Conservation (phyloP, 2,329 filamentous ascomycete genomes). For the Penicillium sp. region DNA sequence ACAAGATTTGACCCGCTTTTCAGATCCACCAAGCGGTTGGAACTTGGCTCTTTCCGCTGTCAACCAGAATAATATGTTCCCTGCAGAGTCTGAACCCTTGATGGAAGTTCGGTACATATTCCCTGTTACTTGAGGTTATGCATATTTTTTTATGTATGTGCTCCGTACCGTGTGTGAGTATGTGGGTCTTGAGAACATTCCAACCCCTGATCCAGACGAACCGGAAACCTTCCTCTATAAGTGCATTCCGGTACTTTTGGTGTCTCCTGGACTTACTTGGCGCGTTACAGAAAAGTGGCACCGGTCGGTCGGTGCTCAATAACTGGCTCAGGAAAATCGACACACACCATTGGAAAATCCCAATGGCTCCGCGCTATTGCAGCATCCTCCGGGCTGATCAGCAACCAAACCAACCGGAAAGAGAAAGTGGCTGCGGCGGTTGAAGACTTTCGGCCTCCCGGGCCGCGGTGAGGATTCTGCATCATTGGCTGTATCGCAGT, state of each 20-base stretch:
- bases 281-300: not conserved
- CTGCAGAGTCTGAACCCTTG: not conserved
- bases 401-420: constrained; percentile 1
- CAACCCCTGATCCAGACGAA: not conserved
- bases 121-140: not conserved
- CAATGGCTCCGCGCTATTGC: not conserved
- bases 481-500: not conserved
- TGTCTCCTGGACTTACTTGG: not conserved
- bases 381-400: constrained; percentile 4
- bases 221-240: not conserved
- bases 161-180: no score
- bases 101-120: not conserved
- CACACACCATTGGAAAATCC: no score
- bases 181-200: no score
- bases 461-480: not conserved
- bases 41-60: constrained; percentile 5
- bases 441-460: not conserved
- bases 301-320: not conserved
- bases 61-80: not conserved
- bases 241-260: not conserved
- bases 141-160: not conserved
- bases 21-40: constrained; percentile 1
- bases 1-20: not conserved
- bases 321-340: not conserved
- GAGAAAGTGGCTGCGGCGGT: not conserved